Evolutionary conservation across 768 basidiomycete genomes (phyloP), one percentile per base, ranked within the genome.

Genomic region (Suillus subalutaceus): DNA sequence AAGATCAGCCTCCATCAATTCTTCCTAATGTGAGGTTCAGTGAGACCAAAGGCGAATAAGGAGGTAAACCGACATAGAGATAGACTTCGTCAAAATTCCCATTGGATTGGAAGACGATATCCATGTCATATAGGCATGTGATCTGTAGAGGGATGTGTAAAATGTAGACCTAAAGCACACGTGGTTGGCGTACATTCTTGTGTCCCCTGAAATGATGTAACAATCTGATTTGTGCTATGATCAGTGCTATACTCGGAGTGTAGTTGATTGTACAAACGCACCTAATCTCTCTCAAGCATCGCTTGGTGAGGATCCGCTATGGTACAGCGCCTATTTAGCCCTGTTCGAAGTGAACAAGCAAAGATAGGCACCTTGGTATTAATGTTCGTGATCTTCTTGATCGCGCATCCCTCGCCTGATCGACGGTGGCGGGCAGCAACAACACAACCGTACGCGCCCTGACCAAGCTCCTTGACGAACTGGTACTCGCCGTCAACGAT

Each of bases 1-100:
- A 23, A 99, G 85, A 86, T 99, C 97, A 64, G 97, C 97, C 77
- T 99, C 97, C 97, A 99, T 99, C 71, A 99, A 88, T 78, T 99
- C 97, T 82, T 99, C 96, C 92, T 99, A 79, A 44, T 65, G 64
- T 44, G 9, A 65, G 67, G 43, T 64, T 61, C 32, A 50, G 38
- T n/a, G 53, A 18, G n/a, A 37, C 63, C 20, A 26, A 58, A 43
- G 44, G 63, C 32, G 63, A 41, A 12, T 46, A 15, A 60, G 10
- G 23, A 20, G 13, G 46, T 56, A 68, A 48, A 81, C 90, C 69
- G 69, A 94, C 92, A 72, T 95, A 94, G 73, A 93, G 89, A 77
- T 94, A 98, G 20, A 99, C 96, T 79, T 98, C 97, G 77, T 96
- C 93, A 73, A 99, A 99, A 76, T 93, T 92, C 69, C 93, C 92